Conservation (phyloP, 176 grass and related monocot genomes). For the Luzula sylvatica region DNA sequence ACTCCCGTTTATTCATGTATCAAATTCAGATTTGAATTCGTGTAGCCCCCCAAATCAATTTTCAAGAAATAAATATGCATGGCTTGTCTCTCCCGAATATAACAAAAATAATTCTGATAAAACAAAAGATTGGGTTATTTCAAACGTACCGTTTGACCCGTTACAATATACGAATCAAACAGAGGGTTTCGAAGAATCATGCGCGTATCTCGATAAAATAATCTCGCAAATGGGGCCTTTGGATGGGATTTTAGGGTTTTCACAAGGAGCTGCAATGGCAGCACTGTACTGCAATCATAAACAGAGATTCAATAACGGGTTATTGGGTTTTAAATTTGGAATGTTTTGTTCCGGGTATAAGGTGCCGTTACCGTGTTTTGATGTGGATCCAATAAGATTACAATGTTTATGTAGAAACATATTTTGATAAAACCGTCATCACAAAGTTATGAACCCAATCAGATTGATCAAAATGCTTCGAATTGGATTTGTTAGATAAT, state of each 20-base stretch:
- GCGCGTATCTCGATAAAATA: conserved; percentile 31
- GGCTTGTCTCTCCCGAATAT: conserved; percentile 35
- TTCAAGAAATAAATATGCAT: conserved; percentile 49
- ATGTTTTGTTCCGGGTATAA: conserved; percentile 74
- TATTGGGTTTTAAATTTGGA: conserved; percentile 45
- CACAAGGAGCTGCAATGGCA: conserved; percentile 73
- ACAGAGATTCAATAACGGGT: conserved; percentile 23
- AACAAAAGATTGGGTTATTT: conserved; percentile 45
- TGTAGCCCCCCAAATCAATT: conserved; percentile 2
- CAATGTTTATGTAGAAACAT: too few relatives aligned
- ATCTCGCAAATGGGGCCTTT: conserved; percentile 43
- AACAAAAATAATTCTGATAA: conserved; percentile 6
- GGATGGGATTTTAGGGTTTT: conserved; percentile 77
- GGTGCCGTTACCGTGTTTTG: conserved; percentile 10
- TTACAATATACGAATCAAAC: conserved; percentile 79
- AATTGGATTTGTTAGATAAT: too few relatives aligned
- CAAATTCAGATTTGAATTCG: conserved; percentile 12
- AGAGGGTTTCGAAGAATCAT: conserved; percentile 61
- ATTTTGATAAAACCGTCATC: too few relatives aligned
- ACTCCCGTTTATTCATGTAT: conserved; percentile 61
- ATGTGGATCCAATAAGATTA: conserved; percentile 32
- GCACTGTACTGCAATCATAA: conserved; percentile 59
- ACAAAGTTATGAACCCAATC: too few relatives aligned
- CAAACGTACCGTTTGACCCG: conserved; percentile 46
- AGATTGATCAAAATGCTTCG: too few relatives aligned